A percentile compares a stretch with the other conserved stretches of the same genome.
phyloP scores from a whole-genome alignment of 306 rosid species.

The Ochetophila trinervis region DNA sequence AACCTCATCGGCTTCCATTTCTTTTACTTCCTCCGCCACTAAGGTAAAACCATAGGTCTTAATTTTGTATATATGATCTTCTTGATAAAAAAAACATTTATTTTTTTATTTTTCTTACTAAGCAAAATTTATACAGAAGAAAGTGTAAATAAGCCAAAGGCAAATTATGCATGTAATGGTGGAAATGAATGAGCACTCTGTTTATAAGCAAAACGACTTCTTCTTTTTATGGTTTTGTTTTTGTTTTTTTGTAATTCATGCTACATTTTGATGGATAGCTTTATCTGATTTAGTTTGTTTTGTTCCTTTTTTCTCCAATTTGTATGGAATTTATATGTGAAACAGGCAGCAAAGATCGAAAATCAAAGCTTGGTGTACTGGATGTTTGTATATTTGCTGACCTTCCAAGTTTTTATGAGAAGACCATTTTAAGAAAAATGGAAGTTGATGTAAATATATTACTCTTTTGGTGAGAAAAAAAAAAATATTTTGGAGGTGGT shows the following conservation, averaged over 20 bases:
- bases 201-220: too few species aligned
- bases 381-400: constrained; percentile 52
- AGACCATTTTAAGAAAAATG: constrained; percentile 34
- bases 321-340: constrained; percentile 36
- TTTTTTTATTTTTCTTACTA: too few species aligned
- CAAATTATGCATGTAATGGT: background rate
- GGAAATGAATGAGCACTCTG: background rate
- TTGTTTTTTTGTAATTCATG: background rate
- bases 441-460: constrained; percentile 35
- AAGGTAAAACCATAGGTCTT: constrained; percentile 49
- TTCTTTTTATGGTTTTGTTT: too few species aligned
- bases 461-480: constrained; percentile 28
- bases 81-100: too few species aligned
- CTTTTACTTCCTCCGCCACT: constrained; percentile 59
- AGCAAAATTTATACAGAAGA: too few species aligned
- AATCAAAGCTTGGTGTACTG: constrained; percentile 46
- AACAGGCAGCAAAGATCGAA: constrained; percentile 57
- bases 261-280: constrained; percentile 7
- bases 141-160: too few species aligned
- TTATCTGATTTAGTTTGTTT: constrained; percentile 24
- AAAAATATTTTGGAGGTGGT: too few species aligned
- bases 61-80: background rate
- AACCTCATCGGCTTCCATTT: constrained; percentile 60
- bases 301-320: constrained; percentile 3
- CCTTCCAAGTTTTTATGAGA: constrained; percentile 51